These are phyloP conservation scores for Candida caryicola DNA, from an alignment of 805 yeast genomes.

Conservation along the genomic window DNA sequence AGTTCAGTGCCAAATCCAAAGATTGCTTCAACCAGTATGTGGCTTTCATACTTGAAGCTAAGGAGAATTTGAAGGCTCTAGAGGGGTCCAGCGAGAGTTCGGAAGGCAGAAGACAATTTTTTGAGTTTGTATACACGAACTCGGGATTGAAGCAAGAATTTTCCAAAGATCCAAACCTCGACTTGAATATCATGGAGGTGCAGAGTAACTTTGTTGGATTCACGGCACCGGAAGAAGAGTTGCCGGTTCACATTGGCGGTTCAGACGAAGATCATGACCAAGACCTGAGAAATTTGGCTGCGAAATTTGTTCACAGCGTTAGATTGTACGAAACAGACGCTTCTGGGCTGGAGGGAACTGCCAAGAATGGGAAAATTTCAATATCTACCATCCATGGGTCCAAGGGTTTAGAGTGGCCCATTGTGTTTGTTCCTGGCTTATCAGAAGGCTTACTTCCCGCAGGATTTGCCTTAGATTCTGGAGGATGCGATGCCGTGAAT, in stretches of 20 bases:
- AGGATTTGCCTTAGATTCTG: constrained; percentile 37
- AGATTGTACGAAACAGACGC: constrained; percentile 32
- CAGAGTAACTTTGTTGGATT: constrained; percentile 33
- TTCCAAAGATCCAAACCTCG: constrained; percentile 24
- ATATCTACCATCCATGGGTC: constrained; percentile 88
- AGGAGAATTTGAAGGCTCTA: constrained; percentile 8
- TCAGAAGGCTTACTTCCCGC: constrained; percentile 68
- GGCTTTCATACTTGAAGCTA: constrained; percentile 21
- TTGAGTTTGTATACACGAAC: constrained; percentile 21
- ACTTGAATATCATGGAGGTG: constrained; percentile 41
- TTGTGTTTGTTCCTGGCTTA: constrained; percentile 77
- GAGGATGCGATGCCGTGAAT: constrained; percentile 34
- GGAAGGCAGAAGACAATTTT: constrained; percentile 12
- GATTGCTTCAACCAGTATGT: constrained; percentile 24
- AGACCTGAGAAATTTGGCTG: constrained; percentile 18
- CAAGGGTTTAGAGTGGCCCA: constrained; percentile 94
- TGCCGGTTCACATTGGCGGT: constrained; percentile 7
- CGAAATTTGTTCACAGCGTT: constrained; percentile 30
- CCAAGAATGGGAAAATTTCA: constrained; percentile 26
- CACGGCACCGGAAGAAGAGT: constrained; percentile 27
- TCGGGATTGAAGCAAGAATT: constrained; percentile 32
- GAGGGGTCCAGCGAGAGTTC: constrained; percentile 6
- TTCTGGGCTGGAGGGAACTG: constrained; percentile 16
- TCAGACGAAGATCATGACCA: constrained; percentile 8
- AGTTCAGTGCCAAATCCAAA: constrained; percentile 13